Evolutionary conservation across 2,329 filamentous ascomycete species (phyloP).

Genomic region (Pseudomassariella vexata): DNA sequence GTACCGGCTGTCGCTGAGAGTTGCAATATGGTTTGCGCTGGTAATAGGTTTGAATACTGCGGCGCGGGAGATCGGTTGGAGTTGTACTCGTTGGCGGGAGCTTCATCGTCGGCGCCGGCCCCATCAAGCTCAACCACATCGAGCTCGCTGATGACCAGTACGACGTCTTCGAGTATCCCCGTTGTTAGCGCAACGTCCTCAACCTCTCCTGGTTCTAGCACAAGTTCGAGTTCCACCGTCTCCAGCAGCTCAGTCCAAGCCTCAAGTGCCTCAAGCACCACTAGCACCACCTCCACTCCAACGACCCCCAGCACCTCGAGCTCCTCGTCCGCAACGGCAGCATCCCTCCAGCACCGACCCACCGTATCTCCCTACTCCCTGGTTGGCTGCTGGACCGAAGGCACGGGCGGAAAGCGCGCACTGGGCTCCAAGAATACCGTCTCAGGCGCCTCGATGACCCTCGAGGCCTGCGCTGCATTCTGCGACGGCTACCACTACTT

Average conservation of each 20-base stretch:
- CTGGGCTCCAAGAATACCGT: constrained; percentile 24
- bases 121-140: constrained; percentile 7
- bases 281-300: too few relatives aligned
- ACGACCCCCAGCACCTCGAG: constrained; percentile 5
- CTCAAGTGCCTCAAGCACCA: too few relatives aligned
- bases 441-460: too few relatives aligned
- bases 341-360: constrained; percentile 19
- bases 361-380: constrained; percentile 25
- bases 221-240: too few relatives aligned
- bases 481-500: constrained; percentile 7
- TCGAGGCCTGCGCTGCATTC: constrained; percentile 5
- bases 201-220: too few relatives aligned
- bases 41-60: constrained; percentile 30
- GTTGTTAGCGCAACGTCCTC: constrained; percentile 1
- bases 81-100: constrained; percentile 23
- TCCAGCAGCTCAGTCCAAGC: too few relatives aligned
- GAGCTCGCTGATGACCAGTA: not conserved
- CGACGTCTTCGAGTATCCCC: not conserved
- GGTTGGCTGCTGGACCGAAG: constrained; percentile 36
- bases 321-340: constrained; percentile 9
- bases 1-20: constrained; percentile 23
- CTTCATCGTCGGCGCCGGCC: constrained; percentile 7
- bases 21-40: constrained; percentile 32
- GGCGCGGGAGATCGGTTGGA: constrained; percentile 30
- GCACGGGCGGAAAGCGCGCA: constrained; percentile 26